Percentiles rank a stretch among this genome's conserved stretches.
Evolutionary conservation across 768 basidiomycete genomes (phyloP).

Genomic region (Panaeolus cyanescens): DNA sequence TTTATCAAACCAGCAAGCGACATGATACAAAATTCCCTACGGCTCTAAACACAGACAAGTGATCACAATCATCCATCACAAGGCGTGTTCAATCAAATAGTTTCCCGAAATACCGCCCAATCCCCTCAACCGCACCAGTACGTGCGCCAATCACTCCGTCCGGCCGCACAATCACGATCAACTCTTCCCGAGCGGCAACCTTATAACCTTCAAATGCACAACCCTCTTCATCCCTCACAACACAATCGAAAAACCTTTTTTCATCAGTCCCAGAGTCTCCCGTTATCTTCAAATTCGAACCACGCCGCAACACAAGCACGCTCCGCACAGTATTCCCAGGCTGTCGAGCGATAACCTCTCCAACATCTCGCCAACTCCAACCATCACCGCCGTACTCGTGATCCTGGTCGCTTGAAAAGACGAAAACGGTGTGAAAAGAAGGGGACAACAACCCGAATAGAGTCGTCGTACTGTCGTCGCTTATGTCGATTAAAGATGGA

Average conservation of each 20-base stretch:
- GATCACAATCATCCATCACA: too few relatives aligned
- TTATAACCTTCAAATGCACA: conserved; percentile 15
- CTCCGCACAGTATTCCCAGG: conserved; percentile 11
- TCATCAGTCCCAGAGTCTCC: neutral
- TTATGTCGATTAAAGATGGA: conserved; percentile 19
- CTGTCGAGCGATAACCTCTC: conserved; percentile 6
- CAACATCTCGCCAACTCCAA: neutral
- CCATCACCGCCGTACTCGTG: too few relatives aligned
- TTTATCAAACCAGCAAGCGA: too few relatives aligned
- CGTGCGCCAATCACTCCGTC: conserved; percentile 23
- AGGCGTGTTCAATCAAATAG: conserved; percentile 7
- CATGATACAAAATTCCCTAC: too few relatives aligned
- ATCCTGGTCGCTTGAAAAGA: conserved; percentile 25
- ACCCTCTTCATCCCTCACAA: conserved; percentile 15
- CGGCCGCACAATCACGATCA: conserved; percentile 16
- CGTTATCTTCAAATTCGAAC: neutral
- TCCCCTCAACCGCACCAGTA: conserved; percentile 2
- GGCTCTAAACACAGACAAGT: too few relatives aligned
- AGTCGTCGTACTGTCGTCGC: conserved; percentile 3
- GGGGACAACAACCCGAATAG: conserved; percentile 30
- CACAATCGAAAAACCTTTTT: conserved; percentile 2
- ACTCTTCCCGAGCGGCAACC: neutral
- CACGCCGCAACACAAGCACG: conserved; percentile 6
- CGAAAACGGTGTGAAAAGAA: conserved; percentile 33
- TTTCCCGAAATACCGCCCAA: conserved; percentile 16